These are phyloP conservation scores for Penstemon davidsonii DNA, from an alignment of 257 asterid species.

Conservation along the genomic window DNA sequence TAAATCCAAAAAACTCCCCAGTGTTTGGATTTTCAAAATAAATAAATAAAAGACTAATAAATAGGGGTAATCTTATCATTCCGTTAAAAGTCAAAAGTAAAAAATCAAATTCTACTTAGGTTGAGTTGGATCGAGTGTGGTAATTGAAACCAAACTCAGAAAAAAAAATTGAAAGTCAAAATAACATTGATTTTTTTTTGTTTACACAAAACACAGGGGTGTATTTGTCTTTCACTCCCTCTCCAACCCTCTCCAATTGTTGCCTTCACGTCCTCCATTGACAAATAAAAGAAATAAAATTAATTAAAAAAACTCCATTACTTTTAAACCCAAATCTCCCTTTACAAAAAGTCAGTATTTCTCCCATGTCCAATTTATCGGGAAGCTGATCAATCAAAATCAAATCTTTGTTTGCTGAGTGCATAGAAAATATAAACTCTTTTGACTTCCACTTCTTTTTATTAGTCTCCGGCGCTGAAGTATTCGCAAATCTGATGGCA, in stretches of 20 bases:
- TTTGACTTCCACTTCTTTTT: slow-evolving; percentile 15
- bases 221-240: too few species aligned
- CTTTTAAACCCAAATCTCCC: not conserved
- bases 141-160: too few species aligned
- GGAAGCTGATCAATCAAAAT: slow-evolving; percentile 17
- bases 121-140: too few species aligned
- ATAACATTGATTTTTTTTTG: too few species aligned
- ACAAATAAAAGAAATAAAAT: slow-evolving; percentile 17
- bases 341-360: not conserved
- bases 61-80: too few species aligned
- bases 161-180: too few species aligned
- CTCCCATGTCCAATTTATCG: slow-evolving; percentile 9
- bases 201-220: too few species aligned
- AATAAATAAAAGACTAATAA: too few species aligned
- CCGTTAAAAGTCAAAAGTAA: too few species aligned
- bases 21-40: too few species aligned
- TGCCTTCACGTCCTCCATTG: slow-evolving; percentile 6
- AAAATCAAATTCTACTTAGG: too few species aligned
- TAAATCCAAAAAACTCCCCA: too few species aligned
- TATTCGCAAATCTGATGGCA: slow-evolving; percentile 39
- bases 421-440: slow-evolving; percentile 16
- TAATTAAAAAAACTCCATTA: not conserved
- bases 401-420: not conserved
- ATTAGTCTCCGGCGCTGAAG: slow-evolving; percentile 7
- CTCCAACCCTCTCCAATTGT: not conserved